Percentiles rank a stretch among this genome's conserved stretches.
Evolutionary conservation across 306 rosid species (phyloP).

Genomic region (Medicago lupulina): DNA sequence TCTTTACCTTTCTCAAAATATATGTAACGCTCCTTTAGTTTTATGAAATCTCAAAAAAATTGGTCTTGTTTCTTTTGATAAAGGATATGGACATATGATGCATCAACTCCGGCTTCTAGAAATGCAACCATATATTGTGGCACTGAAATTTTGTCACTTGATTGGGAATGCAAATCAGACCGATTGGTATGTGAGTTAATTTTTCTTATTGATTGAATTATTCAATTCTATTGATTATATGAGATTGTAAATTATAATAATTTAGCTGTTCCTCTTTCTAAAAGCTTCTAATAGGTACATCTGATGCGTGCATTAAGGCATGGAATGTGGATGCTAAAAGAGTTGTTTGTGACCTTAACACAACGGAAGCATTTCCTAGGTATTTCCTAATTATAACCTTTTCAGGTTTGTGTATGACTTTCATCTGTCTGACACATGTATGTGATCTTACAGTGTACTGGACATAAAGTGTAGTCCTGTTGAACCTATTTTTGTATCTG

Average conservation of each 20-base stretch:
- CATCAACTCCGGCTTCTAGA: slow-evolving; percentile 88
- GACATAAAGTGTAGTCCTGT: slow-evolving; percentile 98
- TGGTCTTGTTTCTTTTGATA: slow-evolving; percentile 35
- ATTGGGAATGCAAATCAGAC: slow-evolving; percentile 98
- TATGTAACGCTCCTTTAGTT: slow-evolving; percentile 32
- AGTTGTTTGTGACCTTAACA: slow-evolving; percentile 94
- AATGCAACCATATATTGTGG: slow-evolving; percentile 98
- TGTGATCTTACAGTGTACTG: slow-evolving; percentile 71
- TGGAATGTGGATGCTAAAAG: slow-evolving; percentile 98
- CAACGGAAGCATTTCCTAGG: slow-evolving; percentile 87
- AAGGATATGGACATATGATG: slow-evolving; percentile 97
- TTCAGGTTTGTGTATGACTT: slow-evolving; percentile 30
- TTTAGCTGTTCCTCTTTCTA: slow-evolving; percentile 51
- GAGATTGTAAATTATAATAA: slow-evolving; percentile 34
- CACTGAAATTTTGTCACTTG: slow-evolving; percentile 86
- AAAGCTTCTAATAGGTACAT: slow-evolving; percentile 97
- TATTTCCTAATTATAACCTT: slow-evolving; percentile 42
- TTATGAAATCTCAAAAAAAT: slow-evolving; percentile 36
- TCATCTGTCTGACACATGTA: slow-evolving; percentile 21
- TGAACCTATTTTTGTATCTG: slow-evolving; percentile 92
- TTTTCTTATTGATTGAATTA: slow-evolving; percentile 21
- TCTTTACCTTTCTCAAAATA: slow-evolving; percentile 28
- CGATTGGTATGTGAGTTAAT: slow-evolving; percentile 77
- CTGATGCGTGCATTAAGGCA: slow-evolving; percentile 91
- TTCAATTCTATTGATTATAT: slow-evolving; percentile 27